These are phyloP conservation scores for Nitzschia palea DNA, from an alignment of 108 stramenopile genomes.

Conservation along the genomic window DNA sequence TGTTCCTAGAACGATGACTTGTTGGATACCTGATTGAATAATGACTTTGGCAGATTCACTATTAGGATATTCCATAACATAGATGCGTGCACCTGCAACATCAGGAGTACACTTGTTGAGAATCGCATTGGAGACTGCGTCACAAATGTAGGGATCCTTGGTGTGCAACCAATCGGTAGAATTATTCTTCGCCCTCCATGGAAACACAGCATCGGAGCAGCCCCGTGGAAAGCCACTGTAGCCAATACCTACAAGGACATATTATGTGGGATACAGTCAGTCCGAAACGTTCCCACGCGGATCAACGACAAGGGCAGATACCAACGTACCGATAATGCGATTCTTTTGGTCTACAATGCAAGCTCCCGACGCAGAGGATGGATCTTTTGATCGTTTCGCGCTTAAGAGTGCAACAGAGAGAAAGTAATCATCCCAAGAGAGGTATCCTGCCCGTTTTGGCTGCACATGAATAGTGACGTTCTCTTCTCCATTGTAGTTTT, in stretches of 20 bases:
- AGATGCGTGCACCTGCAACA: slow-evolving; percentile 79
- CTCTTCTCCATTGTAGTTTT: too few relatives aligned
- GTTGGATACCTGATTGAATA: slow-evolving; percentile 90
- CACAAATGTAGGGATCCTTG: slow-evolving; percentile 90
- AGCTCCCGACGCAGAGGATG: slow-evolving; percentile 58
- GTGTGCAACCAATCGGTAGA: slow-evolving; percentile 71
- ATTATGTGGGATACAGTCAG: too few relatives aligned
- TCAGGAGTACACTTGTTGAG: slow-evolving; percentile 93
- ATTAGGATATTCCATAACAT: slow-evolving; percentile 90
- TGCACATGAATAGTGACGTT: too few relatives aligned
- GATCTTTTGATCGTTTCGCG: slow-evolving; percentile 94
- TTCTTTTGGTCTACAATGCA: slow-evolving; percentile 77
- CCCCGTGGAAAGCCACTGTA: slow-evolving; percentile 97
- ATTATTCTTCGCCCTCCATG: slow-evolving; percentile 74
- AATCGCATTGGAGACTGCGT: slow-evolving; percentile 96
- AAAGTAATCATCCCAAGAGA: slow-evolving; percentile 99
- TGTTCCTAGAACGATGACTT: slow-evolving; percentile 75
- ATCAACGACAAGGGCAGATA: not conserved
- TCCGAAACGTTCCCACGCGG: too few relatives aligned
- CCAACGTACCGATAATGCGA: slow-evolving; percentile 81
- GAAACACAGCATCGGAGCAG: slow-evolving; percentile 87
- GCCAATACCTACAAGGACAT: slow-evolving; percentile 27
- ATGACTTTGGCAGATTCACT: slow-evolving; percentile 97
- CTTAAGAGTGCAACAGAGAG: slow-evolving; percentile 88
- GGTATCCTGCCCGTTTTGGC: slow-evolving; percentile 43